Conservation (phyloP, 2,329 filamentous ascomycete genomes). For the Beauveria caledonica region DNA sequence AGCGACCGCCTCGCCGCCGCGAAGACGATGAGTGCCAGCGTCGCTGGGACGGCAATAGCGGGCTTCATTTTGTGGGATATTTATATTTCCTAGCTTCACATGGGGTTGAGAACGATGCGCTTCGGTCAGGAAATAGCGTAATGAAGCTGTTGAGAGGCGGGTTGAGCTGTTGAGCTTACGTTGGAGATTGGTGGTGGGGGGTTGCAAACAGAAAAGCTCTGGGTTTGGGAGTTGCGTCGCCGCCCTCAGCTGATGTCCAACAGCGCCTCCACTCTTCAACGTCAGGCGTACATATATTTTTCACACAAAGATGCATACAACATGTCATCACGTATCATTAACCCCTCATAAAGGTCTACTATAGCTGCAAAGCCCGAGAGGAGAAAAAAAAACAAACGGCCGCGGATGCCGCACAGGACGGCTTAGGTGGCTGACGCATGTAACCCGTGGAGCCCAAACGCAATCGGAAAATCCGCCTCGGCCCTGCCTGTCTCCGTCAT, state of each 20-base stretch:
- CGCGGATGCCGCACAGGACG: neutral
- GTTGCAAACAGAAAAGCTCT: neutral
- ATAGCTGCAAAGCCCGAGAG: neutral
- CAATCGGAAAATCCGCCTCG: conserved; percentile 45
- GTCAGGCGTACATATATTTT: neutral
- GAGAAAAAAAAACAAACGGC: no score
- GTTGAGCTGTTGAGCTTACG: neutral
- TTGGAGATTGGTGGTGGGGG: neutral
- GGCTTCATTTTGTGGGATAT: conserved; percentile 41
- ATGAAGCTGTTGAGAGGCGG: neutral
- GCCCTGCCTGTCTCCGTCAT: conserved; percentile 53
- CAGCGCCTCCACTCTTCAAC: neutral
- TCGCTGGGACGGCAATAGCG: conserved; percentile 49
- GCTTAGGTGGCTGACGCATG: neutral
- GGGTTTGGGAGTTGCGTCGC: neutral
- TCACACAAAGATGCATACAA: neutral
- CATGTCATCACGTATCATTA: neutral
- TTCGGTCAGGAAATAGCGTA: neutral
- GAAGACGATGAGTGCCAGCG: conserved; percentile 53
- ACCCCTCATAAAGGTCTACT: neutral
- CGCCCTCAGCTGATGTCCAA: neutral
- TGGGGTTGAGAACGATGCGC: neutral
- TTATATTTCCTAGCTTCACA: neutral
- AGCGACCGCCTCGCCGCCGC: conserved; percentile 68
- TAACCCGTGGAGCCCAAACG: conserved; percentile 51